A percentile compares a stretch with the other conserved stretches of the same genome.
phyloP scores from a whole-genome alignment of 2,329 filamentous ascomycete genomes.

The Monosporascus sp. region DNA sequence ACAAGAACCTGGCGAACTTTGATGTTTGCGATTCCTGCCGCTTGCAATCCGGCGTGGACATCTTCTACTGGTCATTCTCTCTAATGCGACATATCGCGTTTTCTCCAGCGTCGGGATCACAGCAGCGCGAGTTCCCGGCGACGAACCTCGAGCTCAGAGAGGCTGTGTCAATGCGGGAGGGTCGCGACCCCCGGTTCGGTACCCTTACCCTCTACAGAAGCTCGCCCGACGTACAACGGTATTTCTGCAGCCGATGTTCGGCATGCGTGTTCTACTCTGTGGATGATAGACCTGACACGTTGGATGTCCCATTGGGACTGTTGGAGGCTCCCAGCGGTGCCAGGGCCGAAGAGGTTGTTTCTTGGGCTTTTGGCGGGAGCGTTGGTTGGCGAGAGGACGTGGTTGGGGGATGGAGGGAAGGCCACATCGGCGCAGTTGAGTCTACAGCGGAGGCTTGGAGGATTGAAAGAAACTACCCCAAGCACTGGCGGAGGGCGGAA shows the following conservation, averaged over 20 bases:
- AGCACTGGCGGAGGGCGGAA: slow-evolving; percentile 24
- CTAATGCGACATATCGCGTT: slow-evolving; percentile 34
- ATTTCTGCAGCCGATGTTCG: slow-evolving; percentile 43
- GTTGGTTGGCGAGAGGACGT: slow-evolving; percentile 27
- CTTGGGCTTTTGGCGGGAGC: slow-evolving; percentile 35
- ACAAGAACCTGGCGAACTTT: slow-evolving; percentile 33
- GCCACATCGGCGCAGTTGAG: slow-evolving; percentile 24
- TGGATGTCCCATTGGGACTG: slow-evolving; percentile 40
- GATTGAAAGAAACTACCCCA: slow-evolving; percentile 24
- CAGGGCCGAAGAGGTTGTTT: slow-evolving; percentile 37
- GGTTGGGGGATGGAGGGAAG: slow-evolving; percentile 35
- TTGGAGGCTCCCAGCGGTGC: slow-evolving; percentile 38
- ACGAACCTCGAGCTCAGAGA: slow-evolving; percentile 27
- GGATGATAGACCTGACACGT: slow-evolving; percentile 30
- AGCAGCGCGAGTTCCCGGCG: slow-evolving; percentile 22
- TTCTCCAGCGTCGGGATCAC: slow-evolving; percentile 1
- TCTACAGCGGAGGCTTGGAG: slow-evolving; percentile 32
- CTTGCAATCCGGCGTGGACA: slow-evolving; percentile 33
- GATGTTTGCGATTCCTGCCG: slow-evolving; percentile 46
- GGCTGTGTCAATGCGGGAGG: slow-evolving; percentile 19
- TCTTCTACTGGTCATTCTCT: slow-evolving; percentile 40
- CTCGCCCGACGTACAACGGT: slow-evolving; percentile 38
- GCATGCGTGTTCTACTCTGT: slow-evolving; percentile 40
- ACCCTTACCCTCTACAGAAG: slow-evolving; percentile 38
- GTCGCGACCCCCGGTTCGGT: slow-evolving; percentile 32